Evolutionary conservation across 169 alveolate species (phyloP), one percentile per base, ranked within the genome.

Genomic region (Cardiosporidium cionae): DNA sequence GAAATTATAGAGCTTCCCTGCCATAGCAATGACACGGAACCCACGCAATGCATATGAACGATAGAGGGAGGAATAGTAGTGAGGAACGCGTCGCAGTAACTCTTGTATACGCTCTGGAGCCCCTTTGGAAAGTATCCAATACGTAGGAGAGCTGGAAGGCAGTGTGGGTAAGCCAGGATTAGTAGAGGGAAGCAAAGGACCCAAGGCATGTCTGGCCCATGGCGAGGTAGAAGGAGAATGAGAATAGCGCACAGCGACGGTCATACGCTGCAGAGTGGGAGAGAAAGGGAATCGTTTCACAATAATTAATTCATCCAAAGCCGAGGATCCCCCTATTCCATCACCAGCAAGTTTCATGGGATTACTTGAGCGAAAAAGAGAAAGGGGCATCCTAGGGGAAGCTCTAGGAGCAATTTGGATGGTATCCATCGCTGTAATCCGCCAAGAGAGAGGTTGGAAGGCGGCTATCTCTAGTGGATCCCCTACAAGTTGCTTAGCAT

Each of bases 391-490:
- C n/a, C n/a, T n/a, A n/a, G n/a, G n/a, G n/a, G n/a, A n/a, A n/a
- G n/a, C n/a, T n/a, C n/a, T n/a, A n/a, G n/a, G n/a, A n/a, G n/a
- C n/a, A n/a, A n/a, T n/a, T n/a, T n/a, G n/a, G n/a, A n/a, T n/a
- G n/a, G n/a, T n/a, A 23, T 70, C 58, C 1, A 54, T 63, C 27
- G 73, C 37, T 5, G 33, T 25, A 63, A 65, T 53, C 66, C 36
- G 25, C 84, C 84, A 78, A 4, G 75, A 70, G 9, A 70, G 73
- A 23, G 58, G 3, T 25, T 7, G 23, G 31, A 71, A 63, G 52
- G 84, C 75, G 33, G 94, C 92, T 70, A 91, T 87, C 84, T 96
- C 99, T 68, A 94, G 88, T 0, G 99, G 99, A 80, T 97, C 99
- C 7, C 99, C 99, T 34, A 94, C 87, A 16, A 93, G 79, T 72